Conservation (phyloP, 1,139 yeast genomes). For the Saccharomyces hybrid region DNA sequence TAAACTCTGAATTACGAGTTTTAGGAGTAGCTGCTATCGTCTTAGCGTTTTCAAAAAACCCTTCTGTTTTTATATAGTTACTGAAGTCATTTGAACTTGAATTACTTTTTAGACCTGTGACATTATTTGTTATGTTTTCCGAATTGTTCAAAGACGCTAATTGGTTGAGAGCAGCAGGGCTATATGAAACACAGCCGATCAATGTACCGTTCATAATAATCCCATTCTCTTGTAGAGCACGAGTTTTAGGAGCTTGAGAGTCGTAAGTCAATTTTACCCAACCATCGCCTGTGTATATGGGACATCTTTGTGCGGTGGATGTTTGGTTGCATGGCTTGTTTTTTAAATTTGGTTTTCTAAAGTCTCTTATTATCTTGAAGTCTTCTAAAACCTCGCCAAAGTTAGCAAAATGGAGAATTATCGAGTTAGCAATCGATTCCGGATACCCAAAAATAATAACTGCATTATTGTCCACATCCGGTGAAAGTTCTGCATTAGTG, state of each 20-base stretch:
- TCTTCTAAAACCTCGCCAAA: constrained; percentile 75
- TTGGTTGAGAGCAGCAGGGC: constrained; percentile 51
- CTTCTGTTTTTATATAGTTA: neutral
- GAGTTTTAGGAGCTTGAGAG: constrained; percentile 61
- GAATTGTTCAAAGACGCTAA: constrained; percentile 37
- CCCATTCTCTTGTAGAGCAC: constrained; percentile 79
- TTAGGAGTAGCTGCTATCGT: neutral
- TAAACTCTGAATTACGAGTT: neutral
- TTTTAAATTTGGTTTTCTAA: constrained; percentile 9
- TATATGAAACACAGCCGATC: constrained; percentile 68
- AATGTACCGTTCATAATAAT: constrained; percentile 57
- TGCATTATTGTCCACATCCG: constrained; percentile 43
- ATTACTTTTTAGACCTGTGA: neutral
- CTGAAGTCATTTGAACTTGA: neutral
- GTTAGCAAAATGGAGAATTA: constrained; percentile 64
- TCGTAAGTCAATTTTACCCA: constrained; percentile 83
- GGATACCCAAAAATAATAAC: constrained; percentile 84
- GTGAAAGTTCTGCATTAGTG: constrained; percentile 8
- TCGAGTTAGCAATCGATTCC: constrained; percentile 54
- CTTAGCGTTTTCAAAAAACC: neutral
- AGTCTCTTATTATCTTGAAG: constrained; percentile 38
- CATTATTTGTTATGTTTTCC: neutral
- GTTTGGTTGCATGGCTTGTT: constrained; percentile 4
- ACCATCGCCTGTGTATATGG: constrained; percentile 75
- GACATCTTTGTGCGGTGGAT: constrained; percentile 22